Evolutionary conservation across 164 flowering plant species (phyloP), one percentile per base, ranked within the genome.

Genomic region (Piper betle): DNA sequence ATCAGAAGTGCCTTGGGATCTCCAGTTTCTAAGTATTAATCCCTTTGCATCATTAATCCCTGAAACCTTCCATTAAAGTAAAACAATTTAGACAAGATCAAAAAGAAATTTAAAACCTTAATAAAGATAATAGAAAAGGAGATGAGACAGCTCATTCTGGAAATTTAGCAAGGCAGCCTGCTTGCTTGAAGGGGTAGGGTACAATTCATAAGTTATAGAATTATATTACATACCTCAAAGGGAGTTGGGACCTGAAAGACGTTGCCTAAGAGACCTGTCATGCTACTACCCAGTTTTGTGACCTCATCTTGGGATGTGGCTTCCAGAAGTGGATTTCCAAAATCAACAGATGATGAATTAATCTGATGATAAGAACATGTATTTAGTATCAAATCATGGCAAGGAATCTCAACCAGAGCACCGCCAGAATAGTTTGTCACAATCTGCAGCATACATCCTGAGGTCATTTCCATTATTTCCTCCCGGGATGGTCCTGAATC

Each of bases 381-480:
- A 37, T 55, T 52, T 17, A 74, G 39, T 48, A 86, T 50, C 38
- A 55, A 55, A 61, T 82, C 85, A 68, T 60, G 58, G 76, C 92
- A 87, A 64, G 83, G 78, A 66, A 87, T 69, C 74, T 81, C 84
- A 74, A 81, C 69, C 65, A 68, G 74, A 62, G 82, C 73, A 65
- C 52, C 71, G 55, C 64, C 72, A 15, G 95, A 84, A 67, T 77
- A 86, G 77, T 91, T 91, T 61, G 87, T 83, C 72, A 62, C 53
- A 61, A 87, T 43, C 37, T 63, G 66, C 53, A 91, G 61, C 65
- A 71, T 82, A 67, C 91, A 90, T 55, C 68, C 68, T 39, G 42
- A 56, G 64, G 64, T 53, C 16, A 73, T 42, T 53, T 62, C 62
- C 6, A 68, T 68, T 37, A 65, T 20, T 63, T 75, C 77, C 54